Conservation (phyloP, 805 yeast genomes). For the Pichia heedii region DNA sequence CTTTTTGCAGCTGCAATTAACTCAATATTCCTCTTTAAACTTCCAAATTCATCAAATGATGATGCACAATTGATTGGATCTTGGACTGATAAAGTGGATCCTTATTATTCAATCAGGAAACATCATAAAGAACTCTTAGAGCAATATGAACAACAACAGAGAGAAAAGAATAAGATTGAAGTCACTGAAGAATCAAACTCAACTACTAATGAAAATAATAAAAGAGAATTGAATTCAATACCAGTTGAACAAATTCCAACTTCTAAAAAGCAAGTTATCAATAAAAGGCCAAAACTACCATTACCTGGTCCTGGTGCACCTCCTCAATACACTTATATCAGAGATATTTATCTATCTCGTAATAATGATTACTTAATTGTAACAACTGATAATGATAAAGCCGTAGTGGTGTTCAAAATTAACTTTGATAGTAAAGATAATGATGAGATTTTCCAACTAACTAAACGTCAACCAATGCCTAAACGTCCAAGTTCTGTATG, state of each 20-base stretch:
- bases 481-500: constrained; percentile 88
- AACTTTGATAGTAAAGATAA: constrained; percentile 25
- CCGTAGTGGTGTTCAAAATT: constrained; percentile 53
- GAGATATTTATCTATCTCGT: constrained; percentile 48
- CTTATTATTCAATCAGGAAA: constrained; percentile 35
- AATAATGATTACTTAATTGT: constrained; percentile 50
- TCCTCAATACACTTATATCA: constrained; percentile 55
- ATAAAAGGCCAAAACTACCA: constrained; percentile 41
- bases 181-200: constrained; percentile 18
- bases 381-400: constrained; percentile 78
- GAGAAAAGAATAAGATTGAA: constrained; percentile 22
- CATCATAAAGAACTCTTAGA: constrained; percentile 36
- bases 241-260: constrained; percentile 12
- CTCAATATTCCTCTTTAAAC: constrained; percentile 43
- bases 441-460: constrained; percentile 34
- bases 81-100: constrained; percentile 57
- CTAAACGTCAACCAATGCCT: constrained; percentile 71
- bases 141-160: constrained; percentile 19
- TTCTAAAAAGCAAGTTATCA: constrained; percentile 26
- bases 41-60: constrained; percentile 24
- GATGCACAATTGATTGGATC: constrained; percentile 38
- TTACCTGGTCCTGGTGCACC: constrained; percentile 65
- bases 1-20: constrained; percentile 54
- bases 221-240: constrained; percentile 5
- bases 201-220: constrained; percentile 9